Base-by-base conservation (phyloP, 73 alveolate species). In the Paramecium sonneborni region DNA sequence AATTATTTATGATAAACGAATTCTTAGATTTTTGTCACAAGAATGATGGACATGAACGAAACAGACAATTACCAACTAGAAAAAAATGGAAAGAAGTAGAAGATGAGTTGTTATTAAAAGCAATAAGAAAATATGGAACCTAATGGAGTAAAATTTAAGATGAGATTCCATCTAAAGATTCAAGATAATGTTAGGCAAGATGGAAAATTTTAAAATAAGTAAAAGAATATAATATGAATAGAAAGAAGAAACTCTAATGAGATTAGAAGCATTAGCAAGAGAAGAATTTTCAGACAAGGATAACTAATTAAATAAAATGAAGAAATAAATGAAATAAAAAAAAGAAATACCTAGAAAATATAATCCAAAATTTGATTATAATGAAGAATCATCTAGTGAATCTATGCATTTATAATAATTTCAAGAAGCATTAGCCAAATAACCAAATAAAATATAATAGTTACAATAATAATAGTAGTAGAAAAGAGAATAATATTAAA, bases 31-130 rank as follows among this genome's bases (percentile, higher is more conserved):
- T 62, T 3, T 62, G 84, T 32, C 26, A 62, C 3, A 62, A 62
- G 48, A 62, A 62, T 62, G 84, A 62, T 30, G 84, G 84, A 30
- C 84, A 32, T 12, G 84, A 62, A 62, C 20, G 44, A 62, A 32
- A 32, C 9, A 62, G 44, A 62, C 24, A 30, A 12, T 30, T 32
- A 12, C 39, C 84, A 30, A 8, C 84, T 14, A 26, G 84, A 30
- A 62, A 62, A 62, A 62, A 62, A 62, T 62, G 84, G 84, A 62
- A 62, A 26, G 84, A 62, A 30, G 84, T 62, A 3, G 84, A 62
- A 62, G 84, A 62, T 26, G 84, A 62, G 18, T 62, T 62, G 11
- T 14, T 62, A 26, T 30, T 62, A 30, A 62, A 32, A 62, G 84
- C 84, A 24, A 32, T 62, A 2, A 62, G 44, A 32, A 62, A 62